A percentile compares a stretch with the other conserved stretches of the same genome.
Evolutionary conservation across 306 rosid genomes (phyloP).

Genomic region (Vigna reflexopilosa): DNA sequence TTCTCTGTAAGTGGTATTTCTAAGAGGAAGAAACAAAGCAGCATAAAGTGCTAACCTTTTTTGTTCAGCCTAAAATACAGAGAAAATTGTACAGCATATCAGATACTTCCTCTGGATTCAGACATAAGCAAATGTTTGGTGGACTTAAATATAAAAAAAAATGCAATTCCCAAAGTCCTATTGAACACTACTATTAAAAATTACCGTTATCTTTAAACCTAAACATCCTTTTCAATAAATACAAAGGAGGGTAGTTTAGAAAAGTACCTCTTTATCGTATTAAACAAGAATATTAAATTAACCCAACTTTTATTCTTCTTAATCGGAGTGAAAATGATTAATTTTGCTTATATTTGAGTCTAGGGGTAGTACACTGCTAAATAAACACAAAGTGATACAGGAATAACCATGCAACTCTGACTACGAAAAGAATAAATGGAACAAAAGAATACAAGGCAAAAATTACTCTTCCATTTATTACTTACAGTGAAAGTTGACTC

Average conservation of each 20-base stretch:
- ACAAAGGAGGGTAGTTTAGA: too few relatives aligned
- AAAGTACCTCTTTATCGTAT: too few relatives aligned
- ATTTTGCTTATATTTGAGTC: too few relatives aligned
- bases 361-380: background rate
- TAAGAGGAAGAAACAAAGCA: slow-evolving; percentile 80
- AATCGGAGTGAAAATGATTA: too few relatives aligned
- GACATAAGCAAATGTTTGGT: too few relatives aligned
- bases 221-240: too few relatives aligned
- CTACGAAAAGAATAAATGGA: slow-evolving; percentile 20
- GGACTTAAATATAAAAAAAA: too few relatives aligned
- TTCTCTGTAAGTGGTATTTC: slow-evolving; percentile 66
- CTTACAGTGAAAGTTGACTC: slow-evolving; percentile 70
- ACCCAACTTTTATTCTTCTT: too few relatives aligned
- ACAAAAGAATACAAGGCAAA: background rate
- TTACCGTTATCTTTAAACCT: too few relatives aligned
- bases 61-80: slow-evolving; percentile 73
- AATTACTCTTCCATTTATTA: slow-evolving; percentile 32
- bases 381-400: slow-evolving; percentile 24
- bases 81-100: slow-evolving; percentile 23
- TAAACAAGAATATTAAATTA: too few relatives aligned
- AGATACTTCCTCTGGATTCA: background rate
- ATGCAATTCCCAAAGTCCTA: too few relatives aligned
- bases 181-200: too few relatives aligned
- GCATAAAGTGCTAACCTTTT: slow-evolving; percentile 76
- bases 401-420: slow-evolving; percentile 24